Percentiles rank a stretch among this genome's conserved stretches.
These are phyloP conservation scores for Melanogaster broomeanus DNA, from an alignment of 768 basidiomycete genomes.

Conservation along the genomic window DNA sequence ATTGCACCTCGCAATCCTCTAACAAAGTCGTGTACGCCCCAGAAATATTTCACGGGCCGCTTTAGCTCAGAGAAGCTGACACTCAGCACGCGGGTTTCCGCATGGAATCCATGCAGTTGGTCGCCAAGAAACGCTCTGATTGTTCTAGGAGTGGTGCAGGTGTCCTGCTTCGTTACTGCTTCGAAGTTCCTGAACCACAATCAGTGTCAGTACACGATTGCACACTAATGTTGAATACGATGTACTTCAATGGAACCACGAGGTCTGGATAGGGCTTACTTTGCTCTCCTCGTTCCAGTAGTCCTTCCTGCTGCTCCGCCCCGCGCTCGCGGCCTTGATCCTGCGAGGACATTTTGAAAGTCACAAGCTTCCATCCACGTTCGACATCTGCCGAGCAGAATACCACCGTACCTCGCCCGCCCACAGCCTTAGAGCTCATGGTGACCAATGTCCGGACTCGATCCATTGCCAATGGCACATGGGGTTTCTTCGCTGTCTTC, in stretches of 20 bases:
- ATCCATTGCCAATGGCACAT: not conserved
- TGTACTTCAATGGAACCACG: not conserved
- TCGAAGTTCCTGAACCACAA: not conserved
- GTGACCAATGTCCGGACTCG: conserved; percentile 7
- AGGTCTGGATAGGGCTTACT: not conserved
- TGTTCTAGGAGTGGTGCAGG: not conserved
- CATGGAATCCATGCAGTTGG: not conserved
- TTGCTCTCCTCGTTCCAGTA: not conserved
- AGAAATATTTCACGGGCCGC: conserved; percentile 14
- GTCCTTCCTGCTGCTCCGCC: not conserved
- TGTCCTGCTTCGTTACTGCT: not conserved
- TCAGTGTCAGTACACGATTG: not conserved
- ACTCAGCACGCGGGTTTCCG: conserved; percentile 5
- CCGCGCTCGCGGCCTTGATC: not conserved
- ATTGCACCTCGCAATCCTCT: conserved; percentile 15
- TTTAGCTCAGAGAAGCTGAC: conserved; percentile 5
- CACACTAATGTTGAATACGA: not conserved
- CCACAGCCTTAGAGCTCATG: conserved; percentile 6
- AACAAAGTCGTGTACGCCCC: conserved; percentile 19
- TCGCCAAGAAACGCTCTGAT: conserved; percentile 10
- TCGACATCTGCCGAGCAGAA: not conserved
- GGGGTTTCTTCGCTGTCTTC: not conserved
- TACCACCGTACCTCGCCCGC: conserved; percentile 11
- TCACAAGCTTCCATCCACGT: not conserved
- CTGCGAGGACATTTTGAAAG: conserved; percentile 12